Conservation (phyloP, 352 stramenopile species). For the Pythium dissotocum region DNA sequence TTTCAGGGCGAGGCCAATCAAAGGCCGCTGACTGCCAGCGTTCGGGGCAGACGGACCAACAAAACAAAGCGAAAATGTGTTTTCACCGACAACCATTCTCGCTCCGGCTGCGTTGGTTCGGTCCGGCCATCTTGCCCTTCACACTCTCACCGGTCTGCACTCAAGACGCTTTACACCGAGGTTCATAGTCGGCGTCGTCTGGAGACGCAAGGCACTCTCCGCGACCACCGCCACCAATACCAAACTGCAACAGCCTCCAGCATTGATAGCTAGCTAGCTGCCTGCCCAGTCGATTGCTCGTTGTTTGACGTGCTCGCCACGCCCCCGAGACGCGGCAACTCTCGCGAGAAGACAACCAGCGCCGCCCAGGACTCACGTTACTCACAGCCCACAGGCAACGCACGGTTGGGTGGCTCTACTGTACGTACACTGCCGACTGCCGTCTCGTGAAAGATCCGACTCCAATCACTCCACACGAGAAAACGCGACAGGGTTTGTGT, state of each 20-base stretch:
- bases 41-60: slow-evolving; percentile 12
- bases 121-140: not conserved
- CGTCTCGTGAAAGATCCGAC: slow-evolving; percentile 5
- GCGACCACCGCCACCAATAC: not conserved
- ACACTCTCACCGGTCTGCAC: not conserved
- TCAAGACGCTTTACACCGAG: not conserved
- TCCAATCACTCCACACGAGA: slow-evolving; percentile 7
- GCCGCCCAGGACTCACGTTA: not conserved
- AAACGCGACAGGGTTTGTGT: slow-evolving; percentile 6
- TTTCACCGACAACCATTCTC: slow-evolving; percentile 12
- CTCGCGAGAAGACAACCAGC: not conserved
- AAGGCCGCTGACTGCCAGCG: not conserved
- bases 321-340: not conserved
- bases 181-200: not conserved
- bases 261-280: too few species aligned
- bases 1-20: slow-evolving; percentile 7
- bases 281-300: not conserved
- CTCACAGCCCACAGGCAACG: slow-evolving; percentile 3
- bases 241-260: not conserved
- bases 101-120: slow-evolving; percentile 6
- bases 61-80: slow-evolving; percentile 7
- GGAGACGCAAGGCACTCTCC: not conserved
- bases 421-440: slow-evolving; percentile 10
- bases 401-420: slow-evolving; percentile 7
- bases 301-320: not conserved